phyloP scores from a whole-genome alignment of 208 protist species.

The Acanthamoeba royreba region DNA sequence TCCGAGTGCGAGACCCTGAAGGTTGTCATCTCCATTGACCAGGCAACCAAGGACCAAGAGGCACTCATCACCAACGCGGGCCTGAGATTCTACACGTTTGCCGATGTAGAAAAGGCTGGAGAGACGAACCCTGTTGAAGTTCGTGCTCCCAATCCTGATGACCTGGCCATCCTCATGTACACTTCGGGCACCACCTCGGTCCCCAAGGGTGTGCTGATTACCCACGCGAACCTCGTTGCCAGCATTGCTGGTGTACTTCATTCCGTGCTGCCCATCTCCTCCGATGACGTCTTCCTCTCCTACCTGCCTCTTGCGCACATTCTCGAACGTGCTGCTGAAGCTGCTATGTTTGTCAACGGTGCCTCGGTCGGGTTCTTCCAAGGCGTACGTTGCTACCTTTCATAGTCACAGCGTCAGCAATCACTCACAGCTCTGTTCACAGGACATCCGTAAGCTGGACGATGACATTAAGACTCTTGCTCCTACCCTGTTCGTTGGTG shows the following conservation, averaged over 20 bases:
- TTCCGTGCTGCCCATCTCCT: not conserved
- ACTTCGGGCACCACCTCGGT: slow-evolving; percentile 77
- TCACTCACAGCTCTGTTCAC: too few relatives aligned
- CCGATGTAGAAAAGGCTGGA: slow-evolving; percentile 4
- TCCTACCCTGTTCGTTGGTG: slow-evolving; percentile 79
- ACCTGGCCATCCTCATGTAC: slow-evolving; percentile 67
- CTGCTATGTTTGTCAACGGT: slow-evolving; percentile 51
- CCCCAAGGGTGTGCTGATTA: slow-evolving; percentile 76
- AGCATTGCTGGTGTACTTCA: slow-evolving; percentile 50
- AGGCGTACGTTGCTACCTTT: slow-evolving; percentile 42
- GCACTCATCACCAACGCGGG: not conserved
- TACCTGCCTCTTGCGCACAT: slow-evolving; percentile 86
- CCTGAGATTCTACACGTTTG: not conserved
- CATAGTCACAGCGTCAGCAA: too few relatives aligned
- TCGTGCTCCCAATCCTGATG: slow-evolving; percentile 49
- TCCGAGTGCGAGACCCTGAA: not conserved
- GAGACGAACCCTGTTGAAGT: not conserved
- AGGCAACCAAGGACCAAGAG: not conserved
- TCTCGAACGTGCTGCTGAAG: slow-evolving; percentile 74
- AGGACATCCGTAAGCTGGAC: slow-evolving; percentile 73
- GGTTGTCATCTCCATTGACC: not conserved
- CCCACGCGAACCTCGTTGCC: slow-evolving; percentile 66
- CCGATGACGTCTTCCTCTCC: slow-evolving; percentile 72
- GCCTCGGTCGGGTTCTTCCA: slow-evolving; percentile 77
- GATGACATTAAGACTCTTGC: slow-evolving; percentile 76